Evolutionary conservation across 345 rosid genomes (phyloP).

Genomic region (Gossypium stocksii): DNA sequence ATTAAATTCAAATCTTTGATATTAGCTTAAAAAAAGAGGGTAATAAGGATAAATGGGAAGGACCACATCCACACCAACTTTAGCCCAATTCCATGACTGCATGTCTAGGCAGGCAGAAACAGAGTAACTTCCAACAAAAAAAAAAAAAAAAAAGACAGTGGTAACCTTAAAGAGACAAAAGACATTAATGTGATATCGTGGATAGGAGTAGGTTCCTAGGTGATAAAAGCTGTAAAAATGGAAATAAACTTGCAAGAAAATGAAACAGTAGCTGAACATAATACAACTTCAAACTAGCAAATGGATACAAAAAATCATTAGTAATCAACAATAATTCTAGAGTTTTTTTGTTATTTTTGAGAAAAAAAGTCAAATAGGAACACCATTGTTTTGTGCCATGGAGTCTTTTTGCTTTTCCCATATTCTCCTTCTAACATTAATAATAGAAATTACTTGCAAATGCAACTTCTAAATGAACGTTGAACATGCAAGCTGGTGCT

Average conservation of each 20-base stretch:
- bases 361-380: background rate
- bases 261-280: conserved; percentile 4
- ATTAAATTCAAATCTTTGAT: conserved; percentile 6
- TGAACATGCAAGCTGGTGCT: background rate
- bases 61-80: conserved; percentile 11
- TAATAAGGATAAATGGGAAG: background rate
- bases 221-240: background rate
- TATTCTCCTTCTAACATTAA: background rate
- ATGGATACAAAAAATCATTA: background rate
- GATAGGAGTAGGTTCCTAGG: background rate
- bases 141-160: background rate
- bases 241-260: conserved; percentile 9
- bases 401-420: background rate
- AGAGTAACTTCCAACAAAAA: background rate
- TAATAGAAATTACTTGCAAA: background rate
- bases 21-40: background rate
- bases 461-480: background rate
- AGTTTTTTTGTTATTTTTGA: background rate
- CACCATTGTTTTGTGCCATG: background rate
- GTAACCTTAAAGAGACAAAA: background rate
- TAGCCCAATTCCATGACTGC: conserved; percentile 17
- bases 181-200: background rate
- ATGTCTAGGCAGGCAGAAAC: background rate
- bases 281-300: background rate
- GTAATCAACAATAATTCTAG: background rate